Conservation (phyloP, 2,329 filamentous ascomycete genomes). For the Helotiales sp. region DNA sequence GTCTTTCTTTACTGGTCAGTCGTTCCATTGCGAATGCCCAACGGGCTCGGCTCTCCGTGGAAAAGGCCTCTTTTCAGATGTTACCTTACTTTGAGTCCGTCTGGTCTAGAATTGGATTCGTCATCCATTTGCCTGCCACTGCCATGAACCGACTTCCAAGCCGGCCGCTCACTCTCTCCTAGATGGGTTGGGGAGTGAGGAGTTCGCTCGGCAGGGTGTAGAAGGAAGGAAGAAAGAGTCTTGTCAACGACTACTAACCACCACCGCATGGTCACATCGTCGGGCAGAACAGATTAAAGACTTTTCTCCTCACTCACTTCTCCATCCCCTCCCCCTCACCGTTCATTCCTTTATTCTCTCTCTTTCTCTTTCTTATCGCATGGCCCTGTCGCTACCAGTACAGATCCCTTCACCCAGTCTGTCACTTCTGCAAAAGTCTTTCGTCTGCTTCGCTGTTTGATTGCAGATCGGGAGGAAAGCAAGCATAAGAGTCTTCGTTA, state of each 20-base stretch:
- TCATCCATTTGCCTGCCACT: conserved; percentile 9
- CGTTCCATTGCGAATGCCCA: neutral
- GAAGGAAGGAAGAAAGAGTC: neutral
- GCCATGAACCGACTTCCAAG: neutral
- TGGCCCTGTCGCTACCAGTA: neutral
- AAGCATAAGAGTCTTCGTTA: conserved; percentile 7
- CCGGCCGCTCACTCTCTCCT: neutral
- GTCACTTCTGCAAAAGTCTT: neutral
- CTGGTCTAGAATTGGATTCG: neutral
- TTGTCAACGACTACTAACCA: neutral
- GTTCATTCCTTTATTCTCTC: neutral
- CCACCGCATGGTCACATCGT: neutral
- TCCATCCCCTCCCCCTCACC: neutral
- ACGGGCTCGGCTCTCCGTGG: neutral
- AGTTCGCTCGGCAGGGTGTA: conserved; percentile 1
- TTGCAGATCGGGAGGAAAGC: neutral
- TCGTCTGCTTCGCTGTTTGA: neutral
- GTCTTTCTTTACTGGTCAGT: neutral
- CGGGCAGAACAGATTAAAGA: neutral
- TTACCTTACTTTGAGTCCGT: neutral
- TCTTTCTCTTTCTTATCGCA: neutral
- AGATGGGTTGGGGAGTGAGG: neutral
- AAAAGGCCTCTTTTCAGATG: neutral
- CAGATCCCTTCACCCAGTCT: neutral
- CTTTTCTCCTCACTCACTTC: neutral